Evolutionary conservation across 257 asterid species (phyloP), one percentile per base, ranked within the genome.

Genomic region (Solanum chmielewskii): DNA sequence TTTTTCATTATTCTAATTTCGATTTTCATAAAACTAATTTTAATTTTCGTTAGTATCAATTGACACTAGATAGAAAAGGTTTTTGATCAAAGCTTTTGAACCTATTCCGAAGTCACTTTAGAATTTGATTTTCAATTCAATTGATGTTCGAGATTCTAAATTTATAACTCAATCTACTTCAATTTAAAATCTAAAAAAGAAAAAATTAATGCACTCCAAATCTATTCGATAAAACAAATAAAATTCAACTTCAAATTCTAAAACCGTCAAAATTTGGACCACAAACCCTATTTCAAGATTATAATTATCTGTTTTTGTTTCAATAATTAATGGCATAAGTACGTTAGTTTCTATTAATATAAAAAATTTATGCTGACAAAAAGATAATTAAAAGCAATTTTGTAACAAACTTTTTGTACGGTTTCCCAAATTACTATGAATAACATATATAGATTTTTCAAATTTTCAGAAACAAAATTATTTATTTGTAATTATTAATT

Each of bases 201-300:
- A 23, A 9, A 9, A 0, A 7, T 18, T 21, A 60, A 45, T 56
- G 11, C 29, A 60, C 69, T 9, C 5, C 69, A 60, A 60, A 9
- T 10, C 15, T 11, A 60, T 60, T 0, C 14, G 1, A 0, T 23
- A 0, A 23, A 60, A 23, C 7, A 60, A 60, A 0, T 56, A 21
- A 9, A 64, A 13, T n/a, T 64, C 6, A 9, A 64, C 6, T n/a
- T 64, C 6, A 64, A 64, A 25, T 25, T 25, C 0, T 25, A 64
- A 64, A 27, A 27, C 5, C 5, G 5, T 0, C 35, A 2, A 77
- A 3, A 41, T 76, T n/a, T 25, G 6, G 33, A n/a, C 23, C 18
- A 13, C 39, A 15, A 18, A n/a, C 60, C 1, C 14, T 0, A 14
- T 78, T 78, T 78, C 41, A 27, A 78, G 3, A 37, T 45, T 45